phyloP scores from a whole-genome alignment of 1,284 basidiomycete genomes.

The Termitomyces sp. region DNA sequence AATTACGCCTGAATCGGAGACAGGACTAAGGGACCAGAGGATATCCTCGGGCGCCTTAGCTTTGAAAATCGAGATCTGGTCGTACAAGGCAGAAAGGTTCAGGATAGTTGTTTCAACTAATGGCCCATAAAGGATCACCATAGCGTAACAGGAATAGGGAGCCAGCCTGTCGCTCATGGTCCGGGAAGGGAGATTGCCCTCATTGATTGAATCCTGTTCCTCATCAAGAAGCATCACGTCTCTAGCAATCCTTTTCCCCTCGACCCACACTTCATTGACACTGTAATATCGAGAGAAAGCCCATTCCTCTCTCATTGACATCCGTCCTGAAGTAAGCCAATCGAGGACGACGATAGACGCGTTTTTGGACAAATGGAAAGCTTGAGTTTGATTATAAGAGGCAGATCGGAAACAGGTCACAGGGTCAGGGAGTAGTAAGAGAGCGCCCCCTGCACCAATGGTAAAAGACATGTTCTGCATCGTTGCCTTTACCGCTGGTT shows the following conservation, averaged over 20 bases:
- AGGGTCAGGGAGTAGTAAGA: constrained; percentile 86
- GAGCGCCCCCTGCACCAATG: constrained; percentile 47
- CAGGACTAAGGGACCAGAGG: constrained; percentile 73
- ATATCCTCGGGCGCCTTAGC: constrained; percentile 46
- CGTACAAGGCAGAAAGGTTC: constrained; percentile 47
- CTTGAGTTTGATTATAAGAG: constrained; percentile 78
- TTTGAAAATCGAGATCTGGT: constrained; percentile 59
- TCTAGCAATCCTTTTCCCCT: constrained; percentile 58
- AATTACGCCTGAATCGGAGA: constrained; percentile 41
- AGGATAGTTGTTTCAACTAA: constrained; percentile 41
- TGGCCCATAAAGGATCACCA: constrained; percentile 70
- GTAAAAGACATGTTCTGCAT: constrained; percentile 53
- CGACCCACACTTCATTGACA: constrained; percentile 77
- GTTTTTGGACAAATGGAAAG: constrained; percentile 55
- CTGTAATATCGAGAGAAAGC: constrained; percentile 81
- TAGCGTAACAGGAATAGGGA: constrained; percentile 85
- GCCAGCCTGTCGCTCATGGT: constrained; percentile 57
- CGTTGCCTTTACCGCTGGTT: constrained; percentile 18
- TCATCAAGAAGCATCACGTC: constrained; percentile 77
- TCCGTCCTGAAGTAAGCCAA: constrained; percentile 86
- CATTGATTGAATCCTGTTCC: constrained; percentile 11
- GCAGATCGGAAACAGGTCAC: constrained; percentile 89
- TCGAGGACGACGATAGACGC: constrained; percentile 77
- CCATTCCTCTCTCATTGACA: constrained; percentile 83
- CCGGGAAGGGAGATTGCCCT: constrained; percentile 31